A percentile compares a stretch with the other conserved stretches of the same genome.
Evolutionary conservation across 2,329 filamentous ascomycete genomes (phyloP).

Genomic region (Amauroascus niger): DNA sequence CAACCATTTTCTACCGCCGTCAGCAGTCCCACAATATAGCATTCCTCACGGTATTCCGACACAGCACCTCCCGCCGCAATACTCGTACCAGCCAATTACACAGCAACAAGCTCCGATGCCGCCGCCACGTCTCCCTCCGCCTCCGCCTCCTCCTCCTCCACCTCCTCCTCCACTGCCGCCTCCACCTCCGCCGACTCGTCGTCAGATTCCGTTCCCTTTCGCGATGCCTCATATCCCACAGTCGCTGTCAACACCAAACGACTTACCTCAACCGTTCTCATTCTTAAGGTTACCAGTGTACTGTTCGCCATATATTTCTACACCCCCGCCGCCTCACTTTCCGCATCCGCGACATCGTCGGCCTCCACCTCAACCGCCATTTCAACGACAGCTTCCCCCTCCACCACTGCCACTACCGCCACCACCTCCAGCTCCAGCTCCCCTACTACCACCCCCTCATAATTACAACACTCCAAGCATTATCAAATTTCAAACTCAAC

Average conservation of each 20-base stretch:
- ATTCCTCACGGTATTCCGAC: conserved; percentile 17
- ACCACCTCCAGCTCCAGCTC: conserved; percentile 3
- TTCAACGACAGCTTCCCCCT: conserved; percentile 12
- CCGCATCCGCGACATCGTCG: conserved; percentile 2
- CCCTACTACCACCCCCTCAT: not conserved
- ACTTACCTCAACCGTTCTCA: conserved; percentile 33
- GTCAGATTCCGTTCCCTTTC: conserved; percentile 2
- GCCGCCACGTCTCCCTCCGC: conserved; percentile 10
- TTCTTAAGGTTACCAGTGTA: conserved; percentile 31
- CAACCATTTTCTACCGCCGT: conserved; percentile 33
- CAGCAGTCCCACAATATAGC: conserved; percentile 27
- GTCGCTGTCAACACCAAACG: conserved; percentile 22
- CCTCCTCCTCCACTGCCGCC: conserved; percentile 10
- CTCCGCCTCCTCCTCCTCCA: not conserved
- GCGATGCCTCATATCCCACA: not conserved
- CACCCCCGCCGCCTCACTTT: conserved; percentile 25
- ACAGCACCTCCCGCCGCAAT: conserved; percentile 18
- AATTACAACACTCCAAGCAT: conserved; percentile 9
- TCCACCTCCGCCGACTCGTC: not conserved
- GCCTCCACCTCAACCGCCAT: conserved; percentile 14
- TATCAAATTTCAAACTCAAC: conserved; percentile 12
- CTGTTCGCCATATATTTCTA: conserved; percentile 34
- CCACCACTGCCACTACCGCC: conserved; percentile 22
- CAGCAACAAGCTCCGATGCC: conserved; percentile 7
- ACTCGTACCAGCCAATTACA: conserved; percentile 17